Base-by-base conservation (phyloP, 768 basidiomycete species). In the Chalciporus chontae region DNA sequence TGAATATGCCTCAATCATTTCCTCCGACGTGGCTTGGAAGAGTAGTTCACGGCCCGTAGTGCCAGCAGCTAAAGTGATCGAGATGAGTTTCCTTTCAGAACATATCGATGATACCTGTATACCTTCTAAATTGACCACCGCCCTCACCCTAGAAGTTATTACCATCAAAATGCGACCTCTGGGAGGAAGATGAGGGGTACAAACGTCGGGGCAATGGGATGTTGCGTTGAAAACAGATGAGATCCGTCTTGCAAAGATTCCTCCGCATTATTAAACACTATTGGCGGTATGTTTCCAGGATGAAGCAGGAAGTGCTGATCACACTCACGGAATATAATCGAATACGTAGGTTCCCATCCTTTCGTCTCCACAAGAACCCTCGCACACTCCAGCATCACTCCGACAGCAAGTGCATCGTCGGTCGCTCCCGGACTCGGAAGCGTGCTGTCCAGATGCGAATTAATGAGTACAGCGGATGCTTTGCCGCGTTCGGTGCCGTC, bases 231-330 rank as follows among this genome's bases (percentile, higher is more conserved):
- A 67, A 86, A 98, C 4, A 96, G 73, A 69, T 98, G 94, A 0
- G 91, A 94, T 0, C 87, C 94, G 62, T 97, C 95, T 67, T 97
- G 95, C 26, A 98, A 71, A 1, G 87, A 91, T 64, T 98, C 94
- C 68, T 98, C 94, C 10, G 87, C 95, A 53, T 95, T 79, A 57
- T 97, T 97, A 73, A 95, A 96, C 53, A 98, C 91, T 94, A 53
- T 39, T 34, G 36, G 43, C 8, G 8, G 18, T 15, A 21, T 34
- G 9, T 26, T 1, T 26, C 26, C 26, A 21, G 37, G 39, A 40
- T 13, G 23, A 13, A 51, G 19, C 17, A 36, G 36, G 11, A 8
- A 42, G 1, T 14, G 15, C 5, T 5, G 31, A 1, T 36, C 13
- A 24, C 21, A 74, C 89, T 69, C 58, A 93, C 93, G 68, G 65